Conservation (phyloP, 2,329 filamentous ascomycete species). For the Tolypocladium endophyticum region DNA sequence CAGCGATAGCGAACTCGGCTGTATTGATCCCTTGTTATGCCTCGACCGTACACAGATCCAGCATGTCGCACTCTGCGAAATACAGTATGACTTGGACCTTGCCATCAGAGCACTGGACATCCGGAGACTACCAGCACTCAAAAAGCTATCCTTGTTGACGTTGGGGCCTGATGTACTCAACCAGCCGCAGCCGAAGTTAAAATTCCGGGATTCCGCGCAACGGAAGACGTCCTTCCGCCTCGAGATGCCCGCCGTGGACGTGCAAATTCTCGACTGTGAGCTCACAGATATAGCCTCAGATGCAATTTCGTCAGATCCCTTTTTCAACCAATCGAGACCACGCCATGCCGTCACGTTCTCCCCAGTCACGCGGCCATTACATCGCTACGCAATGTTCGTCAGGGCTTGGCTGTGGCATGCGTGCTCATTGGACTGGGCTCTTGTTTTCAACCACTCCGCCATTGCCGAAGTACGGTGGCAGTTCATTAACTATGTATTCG, state of each 20-base stretch:
- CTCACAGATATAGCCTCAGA: neutral
- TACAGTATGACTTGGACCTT: neutral
- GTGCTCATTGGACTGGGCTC: neutral
- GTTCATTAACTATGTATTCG: neutral
- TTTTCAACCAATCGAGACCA: neutral
- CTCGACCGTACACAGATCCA: neutral
- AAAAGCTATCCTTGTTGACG: neutral
- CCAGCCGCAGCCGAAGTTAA: neutral
- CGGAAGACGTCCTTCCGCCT: neutral
- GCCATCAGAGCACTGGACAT: neutral
- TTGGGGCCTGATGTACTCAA: neutral
- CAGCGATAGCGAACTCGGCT: neutral
- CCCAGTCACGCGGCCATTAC: neutral
- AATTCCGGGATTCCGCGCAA: neutral
- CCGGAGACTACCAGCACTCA: neutral
- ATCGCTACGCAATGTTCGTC: neutral
- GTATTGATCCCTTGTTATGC: neutral
- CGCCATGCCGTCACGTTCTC: neutral
- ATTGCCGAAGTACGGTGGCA: neutral
- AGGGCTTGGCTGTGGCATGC: neutral
- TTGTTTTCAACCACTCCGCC: neutral
- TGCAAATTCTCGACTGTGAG: neutral
- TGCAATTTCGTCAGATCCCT: neutral
- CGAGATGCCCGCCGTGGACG: neutral
- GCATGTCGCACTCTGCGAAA: neutral